phyloP scores from a whole-genome alignment of 805 yeast genomes.

The Yamadazyma philogaea region DNA sequence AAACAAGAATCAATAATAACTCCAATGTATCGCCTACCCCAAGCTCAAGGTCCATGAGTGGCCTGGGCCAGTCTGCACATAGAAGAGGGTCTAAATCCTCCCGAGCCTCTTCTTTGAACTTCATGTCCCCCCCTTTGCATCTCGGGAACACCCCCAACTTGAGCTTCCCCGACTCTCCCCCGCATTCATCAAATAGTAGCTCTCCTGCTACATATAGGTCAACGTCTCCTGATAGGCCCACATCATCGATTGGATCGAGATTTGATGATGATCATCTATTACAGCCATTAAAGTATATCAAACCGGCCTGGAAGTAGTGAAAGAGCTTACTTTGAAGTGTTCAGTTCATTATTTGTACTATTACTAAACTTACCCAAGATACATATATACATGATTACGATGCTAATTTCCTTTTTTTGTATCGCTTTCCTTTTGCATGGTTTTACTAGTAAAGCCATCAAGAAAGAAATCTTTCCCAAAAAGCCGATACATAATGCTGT shows the following conservation, averaged over 20 bases:
- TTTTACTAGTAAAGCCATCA: conserved; percentile 43
- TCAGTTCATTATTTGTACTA: conserved; percentile 2
- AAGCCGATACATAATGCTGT: conserved; percentile 34
- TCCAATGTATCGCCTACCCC: conserved; percentile 13
- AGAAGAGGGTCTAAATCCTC: conserved; percentile 5
- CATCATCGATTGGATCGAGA: conserved; percentile 33
- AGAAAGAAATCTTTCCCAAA: conserved; percentile 42
- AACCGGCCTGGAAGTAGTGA: conserved; percentile 19
- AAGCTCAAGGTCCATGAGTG: conserved; percentile 1
- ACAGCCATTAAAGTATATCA: conserved; percentile 19
- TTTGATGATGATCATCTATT: conserved; percentile 30
- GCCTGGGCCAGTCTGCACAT: background rate
- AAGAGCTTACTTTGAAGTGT: background rate
- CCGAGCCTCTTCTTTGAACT: conserved; percentile 6
- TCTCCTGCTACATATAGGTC: conserved; percentile 14
- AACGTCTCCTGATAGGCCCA: conserved; percentile 34
- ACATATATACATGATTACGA: conserved; percentile 3
- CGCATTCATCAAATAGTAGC: conserved; percentile 2
- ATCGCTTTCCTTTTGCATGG: conserved; percentile 21
- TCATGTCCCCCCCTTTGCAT: conserved; percentile 7
- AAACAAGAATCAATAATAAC: background rate
- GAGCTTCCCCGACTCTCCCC: conserved; percentile 7
- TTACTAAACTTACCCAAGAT: background rate
- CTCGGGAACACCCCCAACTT: conserved; percentile 10
- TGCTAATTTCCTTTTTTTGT: background rate